Base-by-base conservation (phyloP, 495 filamentous ascomycete genomes). In the Articulospora tetracladia region DNA sequence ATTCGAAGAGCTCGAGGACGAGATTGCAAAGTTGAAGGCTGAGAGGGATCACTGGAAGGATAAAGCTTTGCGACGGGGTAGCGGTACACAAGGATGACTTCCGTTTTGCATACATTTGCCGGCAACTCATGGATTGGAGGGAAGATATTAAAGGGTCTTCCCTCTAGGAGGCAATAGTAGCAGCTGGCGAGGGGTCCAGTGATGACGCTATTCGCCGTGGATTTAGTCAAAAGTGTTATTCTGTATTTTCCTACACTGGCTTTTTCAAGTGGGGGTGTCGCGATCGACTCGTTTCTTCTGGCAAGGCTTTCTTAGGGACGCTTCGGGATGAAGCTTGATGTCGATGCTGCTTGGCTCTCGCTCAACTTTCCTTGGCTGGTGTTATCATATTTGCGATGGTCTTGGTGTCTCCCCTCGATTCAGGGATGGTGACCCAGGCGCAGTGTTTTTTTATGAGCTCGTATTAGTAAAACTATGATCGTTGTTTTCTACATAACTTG, bases 21-120 rank as follows among this genome's bases (percentile, higher is more conserved):
- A 72, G 57, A 80, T 83, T 51, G 70, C 68, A n/a, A 76, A 77
- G 68, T 68, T 83, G 1, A 68, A 69, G 53, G 68, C 69, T 41
- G 80, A 84, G 55, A 73, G 79, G 64, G 80, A 85, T 65, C 82
- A 84, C 61, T 87, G 83, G 80, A 83, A 82, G 68, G 71, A 69
- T 27, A 54, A 82, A 59, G 85, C 83, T 52, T 70, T 82, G 57
- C 73, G 63, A 28, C 58, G 68, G 51, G 39, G 39, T 44, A 51
- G 32, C 17, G 57, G 55, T 58, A 53, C 58, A 68, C 56, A 66
- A 72, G 60, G 69, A 62, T 53, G 58, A 53, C 56, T 52, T 19
- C 50, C 54, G 15, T 30, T 54, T 59, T 59, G 62, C 52, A 59
- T 53, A 60, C 60, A 36, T 52, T 60, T 55, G 55, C 57, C 63